Conservation (phyloP, 306 rosid species). For the Cucumis sativus region Cucumber_9930_V3 NC_026658.2:4506501-4507000, state of each 20-base stretch:
- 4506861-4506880: constrained; percentile 98
- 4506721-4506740: background rate
- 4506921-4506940: constrained; percentile 12
- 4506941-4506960: background rate
- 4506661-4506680: background rate
- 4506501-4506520: background rate
- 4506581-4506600: background rate
- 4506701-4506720: background rate
- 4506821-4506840: constrained; percentile 94
- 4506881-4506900: constrained; percentile 99
- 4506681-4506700: background rate
- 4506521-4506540: background rate
- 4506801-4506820: constrained; percentile 69
- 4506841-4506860: constrained; percentile 93
- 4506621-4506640: background rate
- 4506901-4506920: constrained; percentile 72
- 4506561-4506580: background rate
- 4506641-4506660: background rate
- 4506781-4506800: constrained; percentile 8
- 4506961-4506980: constrained; percentile 9
- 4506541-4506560: background rate
- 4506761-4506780: background rate
- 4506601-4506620: background rate
- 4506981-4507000: constrained; percentile 81
- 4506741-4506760: background rate